phyloP scores from a whole-genome alignment of 352 stramenopile genomes.

The Pythium chondricola region DNA sequence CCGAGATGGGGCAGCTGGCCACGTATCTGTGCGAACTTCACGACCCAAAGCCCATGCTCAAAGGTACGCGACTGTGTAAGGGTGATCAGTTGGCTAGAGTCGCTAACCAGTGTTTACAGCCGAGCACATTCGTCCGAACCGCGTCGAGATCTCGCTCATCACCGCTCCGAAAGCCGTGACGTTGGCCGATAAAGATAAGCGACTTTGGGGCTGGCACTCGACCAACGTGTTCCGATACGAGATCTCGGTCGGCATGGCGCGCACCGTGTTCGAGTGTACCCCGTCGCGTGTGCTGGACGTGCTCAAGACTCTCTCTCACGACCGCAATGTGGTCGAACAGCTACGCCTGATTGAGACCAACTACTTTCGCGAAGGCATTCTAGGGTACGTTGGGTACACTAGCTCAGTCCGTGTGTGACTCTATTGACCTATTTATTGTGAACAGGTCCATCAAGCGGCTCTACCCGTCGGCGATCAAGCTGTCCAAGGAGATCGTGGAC shows the following conservation, averaged over 20 bases:
- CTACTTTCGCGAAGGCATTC: conserved; percentile 54
- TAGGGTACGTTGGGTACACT: conserved; percentile 20
- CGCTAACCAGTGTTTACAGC: conserved; percentile 29
- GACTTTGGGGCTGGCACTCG: conserved; percentile 19
- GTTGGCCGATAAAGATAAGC: conserved; percentile 14
- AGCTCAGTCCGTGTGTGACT: neutral
- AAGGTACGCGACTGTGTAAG: conserved; percentile 26
- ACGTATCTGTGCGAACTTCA: conserved; percentile 76
- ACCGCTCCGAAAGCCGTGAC: conserved; percentile 22
- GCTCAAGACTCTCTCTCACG: conserved; percentile 46
- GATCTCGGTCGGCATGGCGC: conserved; percentile 48
- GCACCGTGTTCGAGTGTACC: conserved; percentile 60
- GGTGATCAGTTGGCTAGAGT: conserved; percentile 3
- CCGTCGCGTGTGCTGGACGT: conserved; percentile 48
- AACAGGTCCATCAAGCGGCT: conserved; percentile 38
- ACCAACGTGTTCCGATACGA: conserved; percentile 55
- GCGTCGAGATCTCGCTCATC: conserved; percentile 45
- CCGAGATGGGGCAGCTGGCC: conserved; percentile 30
- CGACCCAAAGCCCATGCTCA: conserved; percentile 65
- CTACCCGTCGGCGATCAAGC: conserved; percentile 45
- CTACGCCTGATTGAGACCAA: conserved; percentile 67
- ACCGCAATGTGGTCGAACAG: conserved; percentile 41
- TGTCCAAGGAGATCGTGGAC: conserved; percentile 63
- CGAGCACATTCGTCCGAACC: conserved; percentile 55
- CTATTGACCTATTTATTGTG: neutral